Evolutionary conservation across 2,329 filamentous ascomycete genomes (phyloP).

Genomic region (Helotiales sp.): DNA sequence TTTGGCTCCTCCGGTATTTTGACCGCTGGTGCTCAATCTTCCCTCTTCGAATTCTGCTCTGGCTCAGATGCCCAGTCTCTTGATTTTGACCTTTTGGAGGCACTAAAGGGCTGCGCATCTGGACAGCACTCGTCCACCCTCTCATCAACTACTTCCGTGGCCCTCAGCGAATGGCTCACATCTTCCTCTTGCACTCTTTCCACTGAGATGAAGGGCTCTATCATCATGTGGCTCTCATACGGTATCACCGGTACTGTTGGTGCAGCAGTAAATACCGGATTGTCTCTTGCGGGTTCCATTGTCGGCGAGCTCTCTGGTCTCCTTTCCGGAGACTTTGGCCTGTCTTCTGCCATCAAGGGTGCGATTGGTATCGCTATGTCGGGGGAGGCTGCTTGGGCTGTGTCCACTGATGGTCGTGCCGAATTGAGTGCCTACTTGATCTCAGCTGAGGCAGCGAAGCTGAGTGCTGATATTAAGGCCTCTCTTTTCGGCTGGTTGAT

Average conservation of each 20-base stretch:
- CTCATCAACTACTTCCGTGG: not conserved
- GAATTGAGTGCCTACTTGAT: slow-evolving; percentile 4
- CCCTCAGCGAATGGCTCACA: not conserved
- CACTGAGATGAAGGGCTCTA: not conserved
- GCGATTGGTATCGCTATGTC: not conserved
- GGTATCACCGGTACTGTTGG: not conserved
- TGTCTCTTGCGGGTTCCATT: not conserved
- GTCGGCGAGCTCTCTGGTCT: not conserved
- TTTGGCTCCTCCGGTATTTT: not conserved
- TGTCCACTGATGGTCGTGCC: not conserved
- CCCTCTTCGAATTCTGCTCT: not conserved
- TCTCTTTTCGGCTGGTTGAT: not conserved
- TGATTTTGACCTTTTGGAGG: not conserved
- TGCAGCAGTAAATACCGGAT: not conserved
- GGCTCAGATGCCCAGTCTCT: not conserved
- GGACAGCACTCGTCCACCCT: not conserved
- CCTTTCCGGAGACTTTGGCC: not conserved
- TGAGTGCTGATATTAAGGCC: not conserved
- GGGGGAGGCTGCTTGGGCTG: not conserved
- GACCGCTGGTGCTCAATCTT: not conserved
- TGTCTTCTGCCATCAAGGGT: not conserved
- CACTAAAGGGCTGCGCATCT: slow-evolving; percentile 1
- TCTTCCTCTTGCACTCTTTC: slow-evolving; percentile 5
- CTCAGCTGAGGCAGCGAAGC: not conserved
- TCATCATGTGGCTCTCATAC: slow-evolving; percentile 2